phyloP scores from a whole-genome alignment of 768 basidiomycete species.

The Vishniacozyma victoriae region DNA sequence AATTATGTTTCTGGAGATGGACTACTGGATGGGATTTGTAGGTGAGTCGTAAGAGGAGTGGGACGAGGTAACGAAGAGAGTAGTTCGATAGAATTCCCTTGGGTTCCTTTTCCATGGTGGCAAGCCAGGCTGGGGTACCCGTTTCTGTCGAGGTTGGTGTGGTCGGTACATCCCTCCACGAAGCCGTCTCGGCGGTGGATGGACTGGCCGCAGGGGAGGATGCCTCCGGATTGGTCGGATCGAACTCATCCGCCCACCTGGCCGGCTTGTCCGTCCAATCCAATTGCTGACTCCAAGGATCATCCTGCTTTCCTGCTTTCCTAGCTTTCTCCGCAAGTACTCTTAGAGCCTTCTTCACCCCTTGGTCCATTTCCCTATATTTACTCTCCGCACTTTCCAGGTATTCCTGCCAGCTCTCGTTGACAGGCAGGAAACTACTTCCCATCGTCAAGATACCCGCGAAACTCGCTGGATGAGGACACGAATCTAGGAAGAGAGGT shows the following conservation, averaged over 20 bases:
- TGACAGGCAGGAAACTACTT: conserved; percentile 81
- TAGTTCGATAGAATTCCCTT: conserved; percentile 10
- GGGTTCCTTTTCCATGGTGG: conserved; percentile 3
- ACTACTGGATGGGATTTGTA: conserved; percentile 61
- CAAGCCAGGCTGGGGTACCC: conserved; percentile 14
- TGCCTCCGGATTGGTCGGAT: not conserved
- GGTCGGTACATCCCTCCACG: not conserved
- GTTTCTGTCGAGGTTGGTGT: not conserved
- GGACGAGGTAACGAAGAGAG: conserved; percentile 55
- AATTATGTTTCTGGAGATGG: conserved; percentile 57
- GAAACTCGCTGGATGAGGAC: conserved; percentile 89
- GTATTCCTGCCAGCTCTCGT: conserved; percentile 82
- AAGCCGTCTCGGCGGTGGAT: not conserved
- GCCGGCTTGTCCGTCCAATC: conserved; percentile 84
- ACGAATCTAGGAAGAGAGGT: conserved; percentile 71
- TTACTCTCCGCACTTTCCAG: conserved; percentile 68
- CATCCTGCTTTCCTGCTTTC: conserved; percentile 57
- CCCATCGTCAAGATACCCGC: conserved; percentile 88
- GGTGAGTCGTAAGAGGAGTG: conserved; percentile 60
- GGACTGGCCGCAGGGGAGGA: not conserved
- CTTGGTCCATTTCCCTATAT: conserved; percentile 65
- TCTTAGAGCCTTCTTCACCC: conserved; percentile 58
- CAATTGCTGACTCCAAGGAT: conserved; percentile 81
- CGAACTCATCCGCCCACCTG: conserved; percentile 33
- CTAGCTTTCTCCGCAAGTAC: conserved; percentile 62